These are phyloP conservation scores for Aspergillus ochraceus DNA, from an alignment of 2,329 filamentous ascomycete species.

Conservation along the genomic window DNA sequence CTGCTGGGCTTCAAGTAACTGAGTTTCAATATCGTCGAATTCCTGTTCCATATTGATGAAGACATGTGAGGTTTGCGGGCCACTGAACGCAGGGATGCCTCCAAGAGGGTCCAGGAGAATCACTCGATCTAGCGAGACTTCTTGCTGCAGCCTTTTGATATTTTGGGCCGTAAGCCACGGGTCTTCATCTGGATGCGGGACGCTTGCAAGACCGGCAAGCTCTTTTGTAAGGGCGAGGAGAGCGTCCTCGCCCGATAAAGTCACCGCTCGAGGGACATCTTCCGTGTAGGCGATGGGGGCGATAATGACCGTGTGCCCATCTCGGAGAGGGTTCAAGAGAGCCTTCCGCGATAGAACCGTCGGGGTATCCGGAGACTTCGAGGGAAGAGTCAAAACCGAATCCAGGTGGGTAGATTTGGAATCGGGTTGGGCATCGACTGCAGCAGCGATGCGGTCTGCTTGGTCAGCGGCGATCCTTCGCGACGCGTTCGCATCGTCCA, in stretches of 20 bases:
- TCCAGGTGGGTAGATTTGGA: constrained; percentile 70
- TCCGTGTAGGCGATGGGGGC: constrained; percentile 63
- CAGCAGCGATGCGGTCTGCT: constrained; percentile 70
- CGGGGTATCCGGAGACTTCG: constrained; percentile 34
- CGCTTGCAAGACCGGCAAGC: constrained; percentile 66
- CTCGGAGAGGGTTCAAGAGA: constrained; percentile 64
- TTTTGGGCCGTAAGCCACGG: constrained; percentile 40
- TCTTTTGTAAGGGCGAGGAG: constrained; percentile 75
- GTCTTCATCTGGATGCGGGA: constrained; percentile 45
- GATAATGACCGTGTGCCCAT: constrained; percentile 70
- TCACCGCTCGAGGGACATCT: constrained; percentile 48
- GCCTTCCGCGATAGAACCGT: constrained; percentile 48
- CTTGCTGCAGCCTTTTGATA: constrained; percentile 45
- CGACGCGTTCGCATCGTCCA: constrained; percentile 39
- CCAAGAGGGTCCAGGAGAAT: constrained; percentile 87
- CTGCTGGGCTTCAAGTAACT: constrained; percentile 51
- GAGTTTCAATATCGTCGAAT: constrained; percentile 65
- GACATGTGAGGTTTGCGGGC: constrained; percentile 66
- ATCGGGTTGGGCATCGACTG: constrained; percentile 68
- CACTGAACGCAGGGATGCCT: constrained; percentile 70
- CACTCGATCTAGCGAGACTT: constrained; percentile 74
- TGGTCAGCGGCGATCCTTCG: constrained; percentile 59
- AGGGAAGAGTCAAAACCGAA: constrained; percentile 48
- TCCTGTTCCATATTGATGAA: constrained; percentile 96
- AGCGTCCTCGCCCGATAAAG: constrained; percentile 61